Conservation (phyloP, 1,284 basidiomycete genomes). For the Mycosarcoma mackinlayi region DNA sequence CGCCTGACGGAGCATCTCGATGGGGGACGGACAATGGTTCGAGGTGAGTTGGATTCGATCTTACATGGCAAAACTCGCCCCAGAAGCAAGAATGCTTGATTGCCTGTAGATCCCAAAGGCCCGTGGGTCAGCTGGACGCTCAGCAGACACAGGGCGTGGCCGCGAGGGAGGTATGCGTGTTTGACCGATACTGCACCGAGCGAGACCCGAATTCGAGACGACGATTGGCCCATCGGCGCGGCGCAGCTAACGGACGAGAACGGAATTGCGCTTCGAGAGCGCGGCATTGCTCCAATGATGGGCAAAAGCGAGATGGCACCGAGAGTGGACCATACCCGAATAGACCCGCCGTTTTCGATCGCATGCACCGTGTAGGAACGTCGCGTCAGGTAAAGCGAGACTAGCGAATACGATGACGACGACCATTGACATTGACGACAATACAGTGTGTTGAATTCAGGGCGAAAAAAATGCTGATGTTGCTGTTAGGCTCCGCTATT, state of each 20-base stretch:
- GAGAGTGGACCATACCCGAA: constrained; percentile 15
- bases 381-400: not conserved
- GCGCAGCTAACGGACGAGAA: constrained; percentile 6
- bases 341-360: constrained; percentile 2
- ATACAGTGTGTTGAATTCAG: not conserved
- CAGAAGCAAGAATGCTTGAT: too few relatives aligned
- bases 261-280: constrained; percentile 8
- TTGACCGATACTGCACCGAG: constrained; percentile 11
- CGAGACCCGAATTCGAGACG: not conserved
- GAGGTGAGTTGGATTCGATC: not conserved
- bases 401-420: not conserved
- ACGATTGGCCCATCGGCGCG: not conserved
- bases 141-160: too few relatives aligned
- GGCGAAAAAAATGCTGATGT: too few relatives aligned
- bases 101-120: not conserved
- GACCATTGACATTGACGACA: not conserved
- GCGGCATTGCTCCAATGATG: not conserved
- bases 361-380: too few relatives aligned
- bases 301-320: constrained; percentile 11
- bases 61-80: constrained; percentile 1
- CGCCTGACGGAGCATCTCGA: constrained; percentile 19
- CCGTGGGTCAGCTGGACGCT: too few relatives aligned
- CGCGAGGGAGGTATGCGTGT: too few relatives aligned
- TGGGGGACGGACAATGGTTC: not conserved
- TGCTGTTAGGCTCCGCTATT: too few relatives aligned